phyloP scores from a whole-genome alignment of 306 rosid genomes.

The Hylodesmum podocarpum region DNA sequence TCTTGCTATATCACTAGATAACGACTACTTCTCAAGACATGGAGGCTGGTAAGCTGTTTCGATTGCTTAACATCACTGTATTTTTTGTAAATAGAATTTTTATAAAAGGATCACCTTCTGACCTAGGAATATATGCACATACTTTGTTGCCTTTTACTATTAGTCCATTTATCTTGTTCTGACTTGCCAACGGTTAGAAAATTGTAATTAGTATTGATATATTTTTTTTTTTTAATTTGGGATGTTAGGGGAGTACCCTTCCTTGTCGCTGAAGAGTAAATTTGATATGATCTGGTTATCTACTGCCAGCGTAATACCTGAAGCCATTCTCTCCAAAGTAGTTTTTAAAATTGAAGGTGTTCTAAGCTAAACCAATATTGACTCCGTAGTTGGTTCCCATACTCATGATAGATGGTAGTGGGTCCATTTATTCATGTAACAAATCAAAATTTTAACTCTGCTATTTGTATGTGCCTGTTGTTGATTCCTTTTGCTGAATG shows the following conservation, averaged over 20 bases:
- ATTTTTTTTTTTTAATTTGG: conserved; percentile 15
- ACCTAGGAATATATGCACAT: background rate
- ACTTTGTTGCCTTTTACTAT: background rate
- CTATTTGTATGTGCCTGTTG: background rate
- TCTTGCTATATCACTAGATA: conserved; percentile 96
- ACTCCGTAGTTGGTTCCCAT: background rate
- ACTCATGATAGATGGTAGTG: background rate
- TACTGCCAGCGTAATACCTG: conserved; percentile 19
- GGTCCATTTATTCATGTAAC: conserved; percentile 17
- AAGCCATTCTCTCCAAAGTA: conserved; percentile 29
- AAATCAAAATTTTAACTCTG: conserved; percentile 18
- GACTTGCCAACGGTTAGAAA: conserved; percentile 19
- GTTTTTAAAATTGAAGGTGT: conserved; percentile 3
- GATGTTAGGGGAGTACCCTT: conserved; percentile 64
- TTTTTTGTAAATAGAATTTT: conserved; percentile 11
- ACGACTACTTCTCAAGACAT: conserved; percentile 93
- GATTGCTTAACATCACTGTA: conserved; percentile 14
- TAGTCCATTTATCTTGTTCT: conserved; percentile 6
- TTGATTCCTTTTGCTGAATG: conserved; percentile 17
- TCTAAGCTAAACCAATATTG: conserved; percentile 8
- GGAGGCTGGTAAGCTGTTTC: conserved; percentile 82
- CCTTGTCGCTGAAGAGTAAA: conserved; percentile 55
- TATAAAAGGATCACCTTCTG: background rate
- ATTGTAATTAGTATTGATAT: conserved; percentile 23
- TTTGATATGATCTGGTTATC: conserved; percentile 28